These are phyloP conservation scores for Trichoderma citrinoviride DNA, from an alignment of 2,329 filamentous ascomycete species.

Conservation along the genomic window DNA sequence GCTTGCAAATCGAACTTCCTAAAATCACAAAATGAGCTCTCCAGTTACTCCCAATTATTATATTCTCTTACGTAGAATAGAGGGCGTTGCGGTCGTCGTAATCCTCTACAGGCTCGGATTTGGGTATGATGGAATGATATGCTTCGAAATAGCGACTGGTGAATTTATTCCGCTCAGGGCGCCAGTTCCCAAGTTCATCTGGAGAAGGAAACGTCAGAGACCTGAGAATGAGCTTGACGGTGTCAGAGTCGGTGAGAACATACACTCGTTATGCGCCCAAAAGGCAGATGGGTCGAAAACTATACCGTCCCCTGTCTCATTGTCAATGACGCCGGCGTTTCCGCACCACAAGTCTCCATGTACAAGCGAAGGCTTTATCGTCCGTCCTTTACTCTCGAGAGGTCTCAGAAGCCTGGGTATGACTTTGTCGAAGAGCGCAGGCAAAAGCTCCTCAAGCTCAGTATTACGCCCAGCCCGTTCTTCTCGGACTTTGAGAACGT, in stretches of 20 bases:
- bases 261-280: conserved; percentile 43
- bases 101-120: conserved; percentile 2
- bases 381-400: conserved; percentile 41
- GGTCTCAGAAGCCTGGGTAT: conserved; percentile 46
- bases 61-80: neutral
- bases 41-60: too few species aligned
- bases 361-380: conserved; percentile 43
- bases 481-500: conserved; percentile 32
- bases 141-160: conserved; percentile 4
- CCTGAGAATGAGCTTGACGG: neutral
- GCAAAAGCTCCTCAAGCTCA: conserved; percentile 33
- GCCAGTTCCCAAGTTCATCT: conserved; percentile 14
- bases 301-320: conserved; percentile 31
- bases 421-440: conserved; percentile 40
- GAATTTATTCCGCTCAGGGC: conserved; percentile 1
- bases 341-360: conserved; percentile 46
- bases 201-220: neutral
- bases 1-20: conserved; percentile 4
- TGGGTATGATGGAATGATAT: conserved; percentile 3
- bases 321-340: conserved; percentile 36
- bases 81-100: conserved; percentile 8
- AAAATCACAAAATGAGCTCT: neutral
- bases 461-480: conserved; percentile 30
- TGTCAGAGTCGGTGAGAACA: neutral
- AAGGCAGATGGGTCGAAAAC: conserved; percentile 43